Evolutionary conservation across 768 basidiomycete species (phyloP).

Genomic region (Austroboletus festivus): DNA sequence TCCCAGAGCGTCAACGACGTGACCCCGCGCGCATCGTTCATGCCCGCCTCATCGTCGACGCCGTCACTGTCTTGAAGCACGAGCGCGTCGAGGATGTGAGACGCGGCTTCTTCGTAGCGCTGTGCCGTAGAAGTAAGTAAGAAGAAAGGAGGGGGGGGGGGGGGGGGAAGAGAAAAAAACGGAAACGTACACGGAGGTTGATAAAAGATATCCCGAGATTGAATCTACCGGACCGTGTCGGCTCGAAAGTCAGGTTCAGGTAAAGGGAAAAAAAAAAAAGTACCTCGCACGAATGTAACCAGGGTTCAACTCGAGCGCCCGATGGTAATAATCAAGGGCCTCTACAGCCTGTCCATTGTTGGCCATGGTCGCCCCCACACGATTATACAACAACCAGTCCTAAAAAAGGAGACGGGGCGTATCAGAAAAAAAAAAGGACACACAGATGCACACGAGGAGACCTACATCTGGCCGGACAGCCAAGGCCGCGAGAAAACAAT

Average conservation of each 20-base stretch:
- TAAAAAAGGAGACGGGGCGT: conserved; percentile 30
- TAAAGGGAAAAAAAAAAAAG: conserved; percentile 8
- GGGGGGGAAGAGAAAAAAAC: too few species aligned
- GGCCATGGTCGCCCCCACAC: conserved; percentile 92
- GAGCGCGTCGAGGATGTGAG: conserved; percentile 85
- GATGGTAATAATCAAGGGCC: conserved; percentile 84
- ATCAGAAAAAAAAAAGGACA: background rate
- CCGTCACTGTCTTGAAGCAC: conserved; percentile 85
- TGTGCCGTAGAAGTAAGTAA: conserved; percentile 29
- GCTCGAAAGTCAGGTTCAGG: background rate
- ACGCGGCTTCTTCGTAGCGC: conserved; percentile 85
- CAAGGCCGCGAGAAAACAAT: conserved; percentile 90
- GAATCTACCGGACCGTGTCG: conserved; percentile 53
- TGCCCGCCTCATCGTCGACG: conserved; percentile 41
- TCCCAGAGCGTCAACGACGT: conserved; percentile 84
- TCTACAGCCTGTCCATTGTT: conserved; percentile 78
- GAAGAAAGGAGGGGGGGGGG: too few species aligned
- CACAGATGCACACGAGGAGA: background rate
- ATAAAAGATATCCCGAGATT: conserved; percentile 93
- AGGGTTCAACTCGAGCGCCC: conserved; percentile 84
- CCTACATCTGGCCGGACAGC: conserved; percentile 82
- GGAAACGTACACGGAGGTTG: conserved; percentile 65
- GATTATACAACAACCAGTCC: conserved; percentile 93
- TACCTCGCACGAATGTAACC: conserved; percentile 87
- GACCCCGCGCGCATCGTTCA: conserved; percentile 61